Percentiles rank a stretch among this genome's conserved stretches.
phyloP scores from a whole-genome alignment of 1,284 basidiomycete genomes.

The Exobasidium cylindrosporum region DNA sequence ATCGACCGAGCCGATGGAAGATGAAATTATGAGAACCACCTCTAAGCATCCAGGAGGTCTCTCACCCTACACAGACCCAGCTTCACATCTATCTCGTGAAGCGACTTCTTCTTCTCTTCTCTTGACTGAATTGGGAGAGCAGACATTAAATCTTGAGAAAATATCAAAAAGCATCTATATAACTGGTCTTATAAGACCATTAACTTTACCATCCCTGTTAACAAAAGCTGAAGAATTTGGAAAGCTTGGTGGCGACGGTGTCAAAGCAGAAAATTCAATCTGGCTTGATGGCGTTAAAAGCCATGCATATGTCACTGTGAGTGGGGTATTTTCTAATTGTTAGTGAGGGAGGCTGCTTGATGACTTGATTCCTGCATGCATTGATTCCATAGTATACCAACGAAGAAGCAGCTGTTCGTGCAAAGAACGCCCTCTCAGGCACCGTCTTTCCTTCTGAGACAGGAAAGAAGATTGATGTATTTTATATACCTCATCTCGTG shows the following conservation, averaged over 20 bases:
- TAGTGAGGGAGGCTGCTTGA: no score
- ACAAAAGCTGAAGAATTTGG: constrained; percentile 2
- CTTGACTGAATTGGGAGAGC: not conserved
- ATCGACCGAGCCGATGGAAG: not conserved
- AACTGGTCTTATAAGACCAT: not conserved
- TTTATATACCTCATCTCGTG: not conserved
- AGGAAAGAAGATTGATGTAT: not conserved
- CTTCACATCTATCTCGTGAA: not conserved
- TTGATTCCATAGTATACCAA: not conserved
- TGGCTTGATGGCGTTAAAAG: constrained; percentile 7
- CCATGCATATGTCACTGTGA: constrained; percentile 1
- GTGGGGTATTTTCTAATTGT: no score
- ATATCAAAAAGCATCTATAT: constrained; percentile 1
- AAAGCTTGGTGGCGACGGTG: not conserved
- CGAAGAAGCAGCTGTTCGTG: not conserved
- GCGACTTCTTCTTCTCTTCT: not conserved
- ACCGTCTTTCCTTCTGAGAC: not conserved
- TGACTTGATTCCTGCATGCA: no score
- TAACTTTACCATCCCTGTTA: not conserved
- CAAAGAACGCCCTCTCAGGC: not conserved
- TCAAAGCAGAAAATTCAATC: not conserved
- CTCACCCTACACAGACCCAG: not conserved
- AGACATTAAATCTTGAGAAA: not conserved
- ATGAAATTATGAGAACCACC: not conserved
- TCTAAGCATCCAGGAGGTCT: not conserved